Conservation (phyloP, 148 eudicot genomes). For the Arbutus unedo region DNA sequence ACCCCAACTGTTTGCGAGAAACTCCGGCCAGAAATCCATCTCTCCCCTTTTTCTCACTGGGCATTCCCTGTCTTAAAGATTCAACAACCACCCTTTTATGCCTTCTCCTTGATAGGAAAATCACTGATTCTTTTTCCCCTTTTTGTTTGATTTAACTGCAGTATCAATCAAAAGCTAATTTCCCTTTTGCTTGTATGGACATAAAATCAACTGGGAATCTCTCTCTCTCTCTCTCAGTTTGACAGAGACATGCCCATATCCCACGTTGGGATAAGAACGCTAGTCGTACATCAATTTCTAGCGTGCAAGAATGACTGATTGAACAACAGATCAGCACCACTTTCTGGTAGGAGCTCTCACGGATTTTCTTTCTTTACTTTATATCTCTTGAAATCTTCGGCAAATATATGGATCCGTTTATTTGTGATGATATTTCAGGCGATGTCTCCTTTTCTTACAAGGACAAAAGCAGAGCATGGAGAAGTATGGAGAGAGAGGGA, state of each 20-base stretch:
- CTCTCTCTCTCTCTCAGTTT: slow-evolving; percentile 8
- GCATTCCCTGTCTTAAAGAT: background rate
- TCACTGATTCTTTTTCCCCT: background rate
- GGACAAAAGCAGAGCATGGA: background rate
- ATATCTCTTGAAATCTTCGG: background rate
- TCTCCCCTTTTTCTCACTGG: background rate
- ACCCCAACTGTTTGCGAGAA: slow-evolving; percentile 84
- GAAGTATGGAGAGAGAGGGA: background rate
- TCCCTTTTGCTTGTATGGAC: background rate
- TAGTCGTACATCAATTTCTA: background rate
- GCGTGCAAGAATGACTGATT: background rate
- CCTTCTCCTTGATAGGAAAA: background rate
- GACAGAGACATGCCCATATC: background rate
- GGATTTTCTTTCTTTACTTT: background rate
- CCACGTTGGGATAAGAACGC: background rate
- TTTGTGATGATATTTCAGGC: background rate
- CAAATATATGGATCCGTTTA: too few relatives aligned
- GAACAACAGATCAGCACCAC: background rate
- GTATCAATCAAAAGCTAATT: background rate
- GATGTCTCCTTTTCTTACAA: background rate
- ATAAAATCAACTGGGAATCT: background rate
- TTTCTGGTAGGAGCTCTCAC: slow-evolving; percentile 5
- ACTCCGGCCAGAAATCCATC: slow-evolving; percentile 99
- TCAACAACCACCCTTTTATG: background rate
- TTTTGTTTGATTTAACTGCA: background rate